phyloP scores from a whole-genome alignment of 306 rosid species.

The Acacia melanoxylon region DNA sequence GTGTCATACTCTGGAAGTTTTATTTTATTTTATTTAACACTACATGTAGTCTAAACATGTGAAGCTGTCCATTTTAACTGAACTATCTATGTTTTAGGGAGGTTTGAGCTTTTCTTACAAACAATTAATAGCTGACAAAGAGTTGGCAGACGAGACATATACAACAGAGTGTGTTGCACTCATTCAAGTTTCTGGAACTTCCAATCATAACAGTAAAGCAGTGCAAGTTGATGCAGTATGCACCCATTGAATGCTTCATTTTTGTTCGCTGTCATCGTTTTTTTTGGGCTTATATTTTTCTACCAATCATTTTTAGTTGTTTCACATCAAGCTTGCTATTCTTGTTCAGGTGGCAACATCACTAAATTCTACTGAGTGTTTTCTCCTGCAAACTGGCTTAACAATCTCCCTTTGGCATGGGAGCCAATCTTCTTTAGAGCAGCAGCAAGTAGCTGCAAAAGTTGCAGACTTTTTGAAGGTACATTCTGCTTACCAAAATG shows the following conservation, averaged over 20 bases:
- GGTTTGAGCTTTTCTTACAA: conserved; percentile 89
- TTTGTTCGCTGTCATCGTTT: conserved; percentile 8
- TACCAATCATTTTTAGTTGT: background rate
- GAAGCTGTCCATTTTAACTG: conserved; percentile 18
- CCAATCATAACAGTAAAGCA: conserved; percentile 71
- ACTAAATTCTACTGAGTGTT: conserved; percentile 77
- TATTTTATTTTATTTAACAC: background rate
- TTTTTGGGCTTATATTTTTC: conserved; percentile 17
- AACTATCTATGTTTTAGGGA: conserved; percentile 60
- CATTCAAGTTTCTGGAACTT: conserved; percentile 68
- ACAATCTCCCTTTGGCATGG: conserved; percentile 84
- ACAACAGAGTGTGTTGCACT: conserved; percentile 70
- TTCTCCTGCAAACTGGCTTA: conserved; percentile 85
- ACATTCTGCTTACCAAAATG: conserved; percentile 15
- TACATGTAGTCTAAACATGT: conserved; percentile 15
- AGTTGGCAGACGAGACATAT: conserved; percentile 74
- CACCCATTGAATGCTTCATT: conserved; percentile 19
- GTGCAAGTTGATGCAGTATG: conserved; percentile 90
- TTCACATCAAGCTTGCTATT: conserved; percentile 20
- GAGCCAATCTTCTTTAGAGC: conserved; percentile 74
- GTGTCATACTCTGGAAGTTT: conserved; percentile 12
- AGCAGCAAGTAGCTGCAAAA: conserved; percentile 86
- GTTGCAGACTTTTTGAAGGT: conserved; percentile 91
- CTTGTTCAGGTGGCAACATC: conserved; percentile 82
- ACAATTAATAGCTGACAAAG: conserved; percentile 56